Base-by-base conservation (phyloP, 768 basidiomycete species). In the Tulasnella sp. region DNA sequence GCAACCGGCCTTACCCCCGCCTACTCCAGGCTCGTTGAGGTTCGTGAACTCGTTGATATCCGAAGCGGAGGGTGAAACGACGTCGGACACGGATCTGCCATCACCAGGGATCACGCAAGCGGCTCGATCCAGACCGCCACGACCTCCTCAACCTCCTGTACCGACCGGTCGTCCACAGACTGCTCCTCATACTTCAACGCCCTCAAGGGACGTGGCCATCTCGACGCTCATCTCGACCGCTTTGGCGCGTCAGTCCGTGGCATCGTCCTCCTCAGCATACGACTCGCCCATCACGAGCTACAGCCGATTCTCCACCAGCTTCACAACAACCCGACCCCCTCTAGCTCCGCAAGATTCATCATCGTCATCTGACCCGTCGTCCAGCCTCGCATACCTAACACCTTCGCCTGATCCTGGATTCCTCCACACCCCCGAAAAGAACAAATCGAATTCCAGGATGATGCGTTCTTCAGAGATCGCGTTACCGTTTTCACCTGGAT, bases 401-500 rank as follows among this genome's bases (percentile, higher is more conserved):
- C 34, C 34, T 38, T 38, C 34, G 5, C 15, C 15, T 15, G 34
- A 38, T 38, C 15, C 34, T 15, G 15, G 15, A 5, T 15, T 38
- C 34, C 5, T 15, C 15, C 5, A 38, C 34, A 38, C 34, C 34
- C 34, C 34, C 34, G 5, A 38, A 38, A 15, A 5, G 34, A 38
- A 38, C 5, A 38, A 5, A 5, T 38, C 34, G 15, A 38, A 38
- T 15, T 38, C 34, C 15, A 38, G 34, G 34, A 38, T n/a, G n/a
- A n/a, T n/a, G n/a, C n/a, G n/a, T n/a, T n/a, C 34, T 7, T 38
- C 34, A 5, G 34, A 38, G 4, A 51, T 24, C 2, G 45, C 44
- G 10, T 47, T 58, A 19, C 43, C 48, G 2, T 58, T 58, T 44
- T 58, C 56, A 38, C 56, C 56, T 1, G 45, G 45, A 3, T 58